Evolutionary conservation across 768 basidiomycete genomes (phyloP).

Genomic region (Pulveroboletus sp.): DNA sequence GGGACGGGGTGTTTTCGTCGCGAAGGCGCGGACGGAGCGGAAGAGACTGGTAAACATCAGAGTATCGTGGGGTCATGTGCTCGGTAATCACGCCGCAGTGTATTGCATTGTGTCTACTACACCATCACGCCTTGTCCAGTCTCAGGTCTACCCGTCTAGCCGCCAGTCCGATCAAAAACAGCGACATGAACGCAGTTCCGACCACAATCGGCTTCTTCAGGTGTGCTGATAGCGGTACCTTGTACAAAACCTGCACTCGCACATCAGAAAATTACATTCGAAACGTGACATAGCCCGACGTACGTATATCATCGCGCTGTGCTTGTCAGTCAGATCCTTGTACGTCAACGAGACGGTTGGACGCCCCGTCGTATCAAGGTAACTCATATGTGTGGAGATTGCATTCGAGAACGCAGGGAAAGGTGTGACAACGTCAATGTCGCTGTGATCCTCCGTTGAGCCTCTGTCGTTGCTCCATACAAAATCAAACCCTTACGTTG

Average conservation of each 20-base stretch:
- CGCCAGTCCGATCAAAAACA: conserved; percentile 52
- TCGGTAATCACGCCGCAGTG: neutral
- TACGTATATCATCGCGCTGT: conserved; percentile 79
- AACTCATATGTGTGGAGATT: conserved; percentile 71
- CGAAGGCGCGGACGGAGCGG: conserved; percentile 4
- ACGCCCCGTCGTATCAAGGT: conserved; percentile 88
- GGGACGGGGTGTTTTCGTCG: neutral
- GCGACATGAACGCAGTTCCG: conserved; percentile 57
- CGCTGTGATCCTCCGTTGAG: conserved; percentile 41
- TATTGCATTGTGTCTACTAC: neutral
- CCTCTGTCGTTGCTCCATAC: neutral
- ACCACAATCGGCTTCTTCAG: conserved; percentile 84
- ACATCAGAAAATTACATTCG: conserved; percentile 5
- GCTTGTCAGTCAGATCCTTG: conserved; percentile 69
- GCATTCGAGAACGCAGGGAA: conserved; percentile 66
- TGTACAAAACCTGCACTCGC: conserved; percentile 75
- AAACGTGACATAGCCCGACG: conserved; percentile 31
- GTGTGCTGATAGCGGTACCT: conserved; percentile 73
- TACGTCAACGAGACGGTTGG: conserved; percentile 74
- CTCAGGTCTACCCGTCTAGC: conserved; percentile 50
- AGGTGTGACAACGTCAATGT: conserved; percentile 70
- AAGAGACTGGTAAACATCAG: conserved; percentile 14
- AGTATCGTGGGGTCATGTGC: conserved; percentile 4
- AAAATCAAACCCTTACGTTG: conserved; percentile 57
- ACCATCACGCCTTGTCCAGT: conserved; percentile 37